These are phyloP conservation scores for Grigorovia transvaalensis DNA, from an alignment of 805 yeast species.

Conservation along the genomic window DNA sequence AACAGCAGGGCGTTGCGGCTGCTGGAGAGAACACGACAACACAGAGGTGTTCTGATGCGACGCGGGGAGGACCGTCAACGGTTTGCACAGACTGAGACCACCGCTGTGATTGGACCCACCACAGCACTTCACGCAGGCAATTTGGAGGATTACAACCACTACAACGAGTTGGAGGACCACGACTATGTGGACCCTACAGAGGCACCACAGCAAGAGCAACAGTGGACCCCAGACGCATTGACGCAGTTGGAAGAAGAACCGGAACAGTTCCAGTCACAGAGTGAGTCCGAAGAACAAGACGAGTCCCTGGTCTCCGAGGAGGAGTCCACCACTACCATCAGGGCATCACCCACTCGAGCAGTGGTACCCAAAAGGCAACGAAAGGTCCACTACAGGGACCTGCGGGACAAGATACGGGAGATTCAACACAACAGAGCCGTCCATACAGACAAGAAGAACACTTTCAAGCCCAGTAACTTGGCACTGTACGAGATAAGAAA, in stretches of 20 bases:
- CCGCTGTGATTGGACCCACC: background rate
- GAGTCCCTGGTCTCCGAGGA: background rate
- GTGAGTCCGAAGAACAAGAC: background rate
- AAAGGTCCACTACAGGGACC: background rate
- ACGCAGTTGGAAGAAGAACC: no score
- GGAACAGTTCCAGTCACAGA: background rate
- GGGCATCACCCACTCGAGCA: background rate
- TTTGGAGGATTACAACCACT: background rate
- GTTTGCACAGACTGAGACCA: conserved; percentile 7
- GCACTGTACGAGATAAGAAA: conserved; percentile 61
- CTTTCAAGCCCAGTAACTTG: conserved; percentile 52
- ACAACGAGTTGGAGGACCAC: background rate
- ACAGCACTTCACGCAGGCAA: background rate
- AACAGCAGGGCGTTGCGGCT: conserved; percentile 23
- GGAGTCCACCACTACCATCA: no score
- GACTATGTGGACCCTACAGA: background rate
- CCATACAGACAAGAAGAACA: conserved; percentile 1
- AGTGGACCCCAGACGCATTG: no score
- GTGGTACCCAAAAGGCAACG: background rate
- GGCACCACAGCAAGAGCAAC: background rate
- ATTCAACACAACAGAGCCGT: background rate
- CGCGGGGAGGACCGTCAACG: conserved; percentile 8
- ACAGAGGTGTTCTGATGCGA: conserved; percentile 15
- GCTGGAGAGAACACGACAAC: conserved; percentile 23
- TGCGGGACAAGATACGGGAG: conserved; percentile 1